phyloP scores from a whole-genome alignment of 176 grass and related monocot genomes.

The Oryza glaberrima region DNA sequence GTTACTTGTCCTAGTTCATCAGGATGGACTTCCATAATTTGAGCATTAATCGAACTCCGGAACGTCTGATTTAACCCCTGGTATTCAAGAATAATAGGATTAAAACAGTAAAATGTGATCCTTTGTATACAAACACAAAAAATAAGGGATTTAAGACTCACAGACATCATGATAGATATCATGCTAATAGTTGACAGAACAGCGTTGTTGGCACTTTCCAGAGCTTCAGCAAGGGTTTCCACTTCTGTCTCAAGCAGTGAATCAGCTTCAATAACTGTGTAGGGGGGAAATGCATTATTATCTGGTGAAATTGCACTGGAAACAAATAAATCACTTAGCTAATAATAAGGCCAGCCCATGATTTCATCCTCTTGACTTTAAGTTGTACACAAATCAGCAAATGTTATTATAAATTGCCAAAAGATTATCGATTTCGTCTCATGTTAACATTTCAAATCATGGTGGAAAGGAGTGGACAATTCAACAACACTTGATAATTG shows the following conservation, averaged over 20 bases:
- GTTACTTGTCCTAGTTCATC: slow-evolving; percentile 76
- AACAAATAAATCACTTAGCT: slow-evolving; percentile 4
- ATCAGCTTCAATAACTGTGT: slow-evolving; percentile 87
- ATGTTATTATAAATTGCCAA: neutral
- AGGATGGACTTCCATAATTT: slow-evolving; percentile 64
- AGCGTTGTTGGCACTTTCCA: slow-evolving; percentile 96
- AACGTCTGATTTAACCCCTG: slow-evolving; percentile 71
- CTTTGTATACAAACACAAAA: slow-evolving; percentile 29
- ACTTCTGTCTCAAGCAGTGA: slow-evolving; percentile 86
- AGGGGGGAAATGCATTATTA: slow-evolving; percentile 29
- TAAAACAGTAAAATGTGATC: slow-evolving; percentile 14
- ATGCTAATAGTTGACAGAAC: slow-evolving; percentile 77
- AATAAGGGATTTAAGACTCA: slow-evolving; percentile 48
- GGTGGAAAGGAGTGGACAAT: neutral
- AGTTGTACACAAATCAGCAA: neutral
- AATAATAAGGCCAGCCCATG: neutral
- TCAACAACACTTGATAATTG: slow-evolving; percentile 4
- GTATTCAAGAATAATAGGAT: slow-evolving; percentile 34
- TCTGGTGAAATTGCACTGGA: slow-evolving; percentile 16
- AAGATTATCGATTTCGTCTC: neutral
- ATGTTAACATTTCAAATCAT: slow-evolving; percentile 28
- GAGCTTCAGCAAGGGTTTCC: slow-evolving; percentile 91
- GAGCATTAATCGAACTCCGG: slow-evolving; percentile 62
- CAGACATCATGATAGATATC: slow-evolving; percentile 89
- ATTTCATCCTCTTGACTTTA: slow-evolving; percentile 16